Conservation (phyloP, 2,329 filamentous ascomycete species). For the Aspergillus neoniger region DNA sequence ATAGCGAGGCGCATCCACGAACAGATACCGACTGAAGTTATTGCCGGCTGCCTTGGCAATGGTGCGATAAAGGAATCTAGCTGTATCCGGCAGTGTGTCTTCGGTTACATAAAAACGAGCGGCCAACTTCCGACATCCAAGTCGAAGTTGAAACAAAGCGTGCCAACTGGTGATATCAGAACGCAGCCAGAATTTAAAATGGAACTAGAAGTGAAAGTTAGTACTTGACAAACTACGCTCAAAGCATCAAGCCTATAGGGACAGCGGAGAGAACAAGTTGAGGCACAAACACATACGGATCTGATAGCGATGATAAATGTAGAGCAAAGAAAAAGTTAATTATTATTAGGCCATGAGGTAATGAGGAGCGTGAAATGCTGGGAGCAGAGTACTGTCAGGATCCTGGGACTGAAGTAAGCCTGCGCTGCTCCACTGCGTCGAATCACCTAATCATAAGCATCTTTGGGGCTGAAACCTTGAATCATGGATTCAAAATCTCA, state of each 20-base stretch:
- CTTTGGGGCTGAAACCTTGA: not conserved
- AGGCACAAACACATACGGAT: not conserved
- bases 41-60: not conserved
- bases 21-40: not conserved
- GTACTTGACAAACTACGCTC: too few relatives aligned
- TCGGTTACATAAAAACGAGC: not conserved
- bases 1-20: not conserved
- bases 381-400: not conserved
- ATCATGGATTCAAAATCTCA: not conserved
- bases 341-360: not conserved
- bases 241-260: too few relatives aligned
- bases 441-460: conserved; percentile 3
- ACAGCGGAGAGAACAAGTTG: not conserved
- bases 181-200: not conserved
- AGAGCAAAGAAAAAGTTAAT: not conserved
- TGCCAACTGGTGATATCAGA: not conserved
- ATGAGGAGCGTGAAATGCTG: not conserved
- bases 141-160: not conserved
- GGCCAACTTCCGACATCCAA: not conserved
- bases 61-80: not conserved
- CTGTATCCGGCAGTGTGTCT: not conserved
- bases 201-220: too few relatives aligned
- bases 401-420: not conserved
- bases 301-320: not conserved
- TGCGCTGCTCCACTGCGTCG: conserved; percentile 1